Evolutionary conservation across 345 rosid genomes (phyloP).

Genomic region (Arabidopsis arenosa): DNA sequence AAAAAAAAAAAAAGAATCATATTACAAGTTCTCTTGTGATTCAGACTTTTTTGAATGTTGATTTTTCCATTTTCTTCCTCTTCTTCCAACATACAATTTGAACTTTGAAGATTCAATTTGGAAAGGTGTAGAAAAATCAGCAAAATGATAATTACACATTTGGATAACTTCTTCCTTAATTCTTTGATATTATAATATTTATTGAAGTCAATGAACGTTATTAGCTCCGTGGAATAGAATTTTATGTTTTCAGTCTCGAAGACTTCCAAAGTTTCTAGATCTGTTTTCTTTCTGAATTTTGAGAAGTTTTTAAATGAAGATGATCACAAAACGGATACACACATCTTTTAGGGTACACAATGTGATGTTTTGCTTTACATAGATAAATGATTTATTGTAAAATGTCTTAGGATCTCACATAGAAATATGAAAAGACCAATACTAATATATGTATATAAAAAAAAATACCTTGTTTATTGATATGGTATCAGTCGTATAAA

Average conservation of each 20-base stretch:
- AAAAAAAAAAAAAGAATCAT: neutral
- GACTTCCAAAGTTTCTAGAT: constrained; percentile 14
- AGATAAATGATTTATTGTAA: neutral
- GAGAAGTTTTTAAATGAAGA: neutral
- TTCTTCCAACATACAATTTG: neutral
- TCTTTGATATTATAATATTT: neutral
- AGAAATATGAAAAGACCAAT: too few species aligned
- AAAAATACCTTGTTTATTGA: too few species aligned
- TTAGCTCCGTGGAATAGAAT: neutral
- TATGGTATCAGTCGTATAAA: too few species aligned
- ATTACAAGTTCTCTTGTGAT: constrained; percentile 21
- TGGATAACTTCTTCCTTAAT: neutral
- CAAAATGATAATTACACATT: neutral
- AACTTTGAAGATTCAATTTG: constrained; percentile 5
- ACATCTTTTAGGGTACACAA: neutral
- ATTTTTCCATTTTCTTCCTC: neutral
- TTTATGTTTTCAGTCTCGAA: neutral
- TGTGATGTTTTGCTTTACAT: neutral
- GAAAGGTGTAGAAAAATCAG: constrained; percentile 15
- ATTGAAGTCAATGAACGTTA: constrained; percentile 9
- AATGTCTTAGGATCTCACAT: too few species aligned
- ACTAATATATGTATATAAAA: too few species aligned
- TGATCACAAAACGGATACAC: neutral
- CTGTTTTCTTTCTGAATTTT: neutral
- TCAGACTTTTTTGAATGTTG: constrained; percentile 15